Base-by-base conservation (phyloP, 495 filamentous ascomycete genomes). In the Chaetomium fimeti region DNA sequence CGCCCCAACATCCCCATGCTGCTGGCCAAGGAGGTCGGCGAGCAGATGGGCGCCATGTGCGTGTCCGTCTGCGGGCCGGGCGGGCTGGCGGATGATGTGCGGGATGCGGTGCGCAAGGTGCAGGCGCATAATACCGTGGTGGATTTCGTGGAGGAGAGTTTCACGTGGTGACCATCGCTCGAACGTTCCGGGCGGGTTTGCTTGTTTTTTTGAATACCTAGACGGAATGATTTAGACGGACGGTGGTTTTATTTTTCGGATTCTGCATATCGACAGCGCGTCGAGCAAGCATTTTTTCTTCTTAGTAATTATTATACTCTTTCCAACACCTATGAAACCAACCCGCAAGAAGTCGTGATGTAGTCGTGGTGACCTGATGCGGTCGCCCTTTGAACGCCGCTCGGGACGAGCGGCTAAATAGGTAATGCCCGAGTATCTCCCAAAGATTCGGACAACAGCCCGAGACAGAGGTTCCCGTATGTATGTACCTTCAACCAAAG, bases 21-120 rank as follows among this genome's bases (percentile, higher is more conserved):
- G 32, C 76, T 96, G 28, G 82, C 84, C 22, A 88, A 88, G 81
- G 92, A 96, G 76, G 84, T 90, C 22, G 83, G 86, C 69, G 83
- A 85, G 63, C 89, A 91, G 73, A 74, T 91, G 38, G 94, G 94
- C 24, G 90, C 92, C 5, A 92, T 96, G 88, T 88, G 84, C n/a
- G 93, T 97, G 60, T 84, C 88, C 27, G 90, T 96, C 18, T 97
- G 93, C 66, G 93, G 93, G 18, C 91, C 91, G 18, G 93, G 93
- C 9, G 80, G 84, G 25, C 75, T 98, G 67, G 88, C 87, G 27
- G 93, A 97, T 72, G 91, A 95, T 71, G 90, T 97, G 7, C 80
- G 94, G 55, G 79, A 81, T 16, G 89, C 91, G 16, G 87, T 90
- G 51, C 81, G 92, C 51, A 83, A 80, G 63, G 79, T 87, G 68